Conservation (phyloP, 2,329 filamentous ascomycete genomes). For the Endoconidiophora laricicola region DNA sequence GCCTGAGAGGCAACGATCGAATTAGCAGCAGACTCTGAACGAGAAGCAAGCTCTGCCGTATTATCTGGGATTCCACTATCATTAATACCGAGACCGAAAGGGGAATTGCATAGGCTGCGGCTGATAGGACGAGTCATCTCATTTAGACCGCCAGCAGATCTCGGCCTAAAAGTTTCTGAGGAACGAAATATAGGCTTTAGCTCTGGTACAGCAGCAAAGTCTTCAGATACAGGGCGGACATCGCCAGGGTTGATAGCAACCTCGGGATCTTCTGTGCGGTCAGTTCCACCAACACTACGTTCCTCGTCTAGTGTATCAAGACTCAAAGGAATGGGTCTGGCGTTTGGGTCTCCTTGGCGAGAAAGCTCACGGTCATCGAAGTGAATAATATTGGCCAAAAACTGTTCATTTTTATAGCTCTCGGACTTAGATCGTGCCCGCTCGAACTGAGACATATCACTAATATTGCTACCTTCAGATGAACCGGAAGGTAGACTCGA, state of each 20-base stretch:
- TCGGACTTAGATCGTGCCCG: conserved; percentile 3
- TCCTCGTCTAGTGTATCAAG: not conserved
- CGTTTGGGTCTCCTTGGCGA: too few species aligned
- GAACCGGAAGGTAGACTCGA: not conserved
- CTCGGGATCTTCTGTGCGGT: conserved; percentile 19
- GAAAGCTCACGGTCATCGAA: too few species aligned
- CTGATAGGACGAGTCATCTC: not conserved
- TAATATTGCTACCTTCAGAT: not conserved
- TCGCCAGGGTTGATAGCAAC: too few species aligned
- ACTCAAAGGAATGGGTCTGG: not conserved
- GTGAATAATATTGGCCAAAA: too few species aligned
- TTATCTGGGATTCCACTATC: conserved; percentile 1
- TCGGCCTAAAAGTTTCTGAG: too few species aligned
- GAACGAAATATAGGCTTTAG: too few species aligned
- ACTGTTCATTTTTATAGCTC: not conserved
- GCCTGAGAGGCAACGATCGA: not conserved
- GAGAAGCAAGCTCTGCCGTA: not conserved
- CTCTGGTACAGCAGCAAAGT: too few species aligned
- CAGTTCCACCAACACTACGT: not conserved
- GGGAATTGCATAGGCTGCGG: conserved; percentile 5
- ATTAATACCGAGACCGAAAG: conserved; percentile 18
- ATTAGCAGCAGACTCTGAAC: not conserved
- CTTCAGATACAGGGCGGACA: too few species aligned
- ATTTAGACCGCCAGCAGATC: too few species aligned
- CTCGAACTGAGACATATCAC: not conserved